phyloP scores from a whole-genome alignment of 2,329 filamentous ascomycete species.

The Fusarium avenaceum region DNA sequence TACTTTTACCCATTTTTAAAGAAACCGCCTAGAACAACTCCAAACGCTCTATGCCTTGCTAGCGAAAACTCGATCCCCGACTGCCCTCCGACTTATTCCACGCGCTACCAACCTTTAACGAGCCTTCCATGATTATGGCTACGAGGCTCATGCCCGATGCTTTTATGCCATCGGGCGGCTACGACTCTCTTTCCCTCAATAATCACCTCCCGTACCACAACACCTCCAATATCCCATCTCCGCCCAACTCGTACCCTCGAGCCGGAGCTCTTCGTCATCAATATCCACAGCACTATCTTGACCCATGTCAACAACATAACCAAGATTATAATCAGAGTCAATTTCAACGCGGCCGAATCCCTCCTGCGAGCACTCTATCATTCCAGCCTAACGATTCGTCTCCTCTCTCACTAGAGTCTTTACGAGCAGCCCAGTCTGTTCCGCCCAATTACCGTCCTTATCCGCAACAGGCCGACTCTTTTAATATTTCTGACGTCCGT shows the following conservation, averaged over 20 bases:
- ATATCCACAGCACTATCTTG: constrained; percentile 43
- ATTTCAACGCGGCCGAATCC: constrained; percentile 40
- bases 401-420: constrained; percentile 46
- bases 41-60: constrained; percentile 40
- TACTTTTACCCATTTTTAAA: constrained; percentile 13
- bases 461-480: constrained; percentile 38
- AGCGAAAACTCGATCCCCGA: constrained; percentile 32
- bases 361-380: constrained; percentile 45
- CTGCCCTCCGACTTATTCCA: constrained; percentile 37
- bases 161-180: constrained; percentile 49
- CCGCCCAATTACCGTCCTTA: constrained; percentile 27
- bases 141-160: constrained; percentile 46
- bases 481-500: constrained; percentile 23
- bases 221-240: constrained; percentile 33
- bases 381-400: constrained; percentile 29
- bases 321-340: constrained; percentile 37
- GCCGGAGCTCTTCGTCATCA: constrained; percentile 42
- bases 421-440: constrained; percentile 44
- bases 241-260: constrained; percentile 41
- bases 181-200: constrained; percentile 43
- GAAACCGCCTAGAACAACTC: constrained; percentile 25
- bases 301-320: constrained; percentile 33
- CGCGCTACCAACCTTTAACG: constrained; percentile 23
- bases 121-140: constrained; percentile 43
- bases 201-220: constrained; percentile 33